Base-by-base conservation (phyloP, 2,329 filamentous ascomycete genomes). In the Beauveria asiatica region DNA sequence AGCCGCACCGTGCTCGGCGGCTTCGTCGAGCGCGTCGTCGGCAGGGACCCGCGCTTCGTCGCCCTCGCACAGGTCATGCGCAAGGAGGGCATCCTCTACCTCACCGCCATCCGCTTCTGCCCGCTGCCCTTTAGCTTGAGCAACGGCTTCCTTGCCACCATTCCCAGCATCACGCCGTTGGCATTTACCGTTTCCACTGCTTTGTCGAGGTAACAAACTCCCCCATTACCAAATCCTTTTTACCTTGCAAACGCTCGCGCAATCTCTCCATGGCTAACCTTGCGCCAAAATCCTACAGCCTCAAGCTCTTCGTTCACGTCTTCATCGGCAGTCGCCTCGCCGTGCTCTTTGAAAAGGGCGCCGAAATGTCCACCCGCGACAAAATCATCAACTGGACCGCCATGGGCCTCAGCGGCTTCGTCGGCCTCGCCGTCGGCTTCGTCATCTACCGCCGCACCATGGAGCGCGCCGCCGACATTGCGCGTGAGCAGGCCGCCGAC, bases 141-240 rank as follows among this genome's bases (percentile, higher is more conserved):
- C 70, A 99, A 99, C 70, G 94, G 92, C 55, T 96, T 96, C 62
- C 84, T 99, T 59, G 91, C 91, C 33, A 97, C 94, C 1, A 92
- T 99, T 63, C 92, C 92, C 3, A 96, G 89, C 37, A 90, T 99
- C 39, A 82, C 86, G 25, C 89, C 89, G 45, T 72, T 81, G 62
- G 83, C 83, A 51, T 97, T 95, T 75, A 87, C 86, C 37, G 72
- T 92, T 50, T 93, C 94, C 6, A 97, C 93, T 0, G 87, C 90
- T 3, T 76, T 93, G 17, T 86, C 92, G 11, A 85, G 82, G 79
- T 80, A 64, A 62, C 72, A 6, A 11, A 41, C 33, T 27, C 39
- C 39, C 19, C 16, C 8, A 17, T 33, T n/a, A 30, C 27, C 23
- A 33, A 33, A 10, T 4, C 21, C 45, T 33, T 19, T 23, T 0